Conservation (phyloP, 257 asterid genomes). For the Craterostigma plantagineum region DNA sequence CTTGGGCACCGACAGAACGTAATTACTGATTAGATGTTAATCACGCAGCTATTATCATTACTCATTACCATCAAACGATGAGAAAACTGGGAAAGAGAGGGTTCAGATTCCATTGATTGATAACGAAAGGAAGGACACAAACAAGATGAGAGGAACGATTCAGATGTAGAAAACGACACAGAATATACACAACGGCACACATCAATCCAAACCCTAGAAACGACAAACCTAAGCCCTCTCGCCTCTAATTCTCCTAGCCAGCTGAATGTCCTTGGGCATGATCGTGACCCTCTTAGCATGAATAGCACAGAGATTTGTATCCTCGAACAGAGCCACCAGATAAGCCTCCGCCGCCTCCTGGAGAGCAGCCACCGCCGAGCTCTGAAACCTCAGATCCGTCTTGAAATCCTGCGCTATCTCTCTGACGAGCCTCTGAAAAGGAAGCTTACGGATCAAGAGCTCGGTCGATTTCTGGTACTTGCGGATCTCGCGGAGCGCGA, state of each 20-base stretch:
- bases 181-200: background rate
- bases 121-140: no score
- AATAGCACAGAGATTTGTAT: constrained; percentile 56
- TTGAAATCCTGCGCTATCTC: constrained; percentile 71
- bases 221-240: constrained; percentile 30
- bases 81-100: no score
- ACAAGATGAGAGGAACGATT: no score
- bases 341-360: constrained; percentile 75
- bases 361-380: constrained; percentile 60
- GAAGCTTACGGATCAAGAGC: constrained; percentile 50
- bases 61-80: no score
- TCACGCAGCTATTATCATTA: no score
- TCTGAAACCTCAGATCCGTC: constrained; percentile 70
- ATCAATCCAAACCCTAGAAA: background rate
- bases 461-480: constrained; percentile 65
- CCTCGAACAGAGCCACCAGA: constrained; percentile 48
- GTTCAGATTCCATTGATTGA: no score
- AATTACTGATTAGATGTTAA: no score
- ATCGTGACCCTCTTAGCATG: constrained; percentile 66
- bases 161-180: background rate
- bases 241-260: constrained; percentile 56
- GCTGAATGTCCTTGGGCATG: constrained; percentile 65
- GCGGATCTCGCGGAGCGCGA: constrained; percentile 55
- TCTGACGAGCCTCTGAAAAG: constrained; percentile 62
- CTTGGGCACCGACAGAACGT: no score